Conservation (phyloP, 345 rosid genomes). For the Mercurialis annua region DNA sequence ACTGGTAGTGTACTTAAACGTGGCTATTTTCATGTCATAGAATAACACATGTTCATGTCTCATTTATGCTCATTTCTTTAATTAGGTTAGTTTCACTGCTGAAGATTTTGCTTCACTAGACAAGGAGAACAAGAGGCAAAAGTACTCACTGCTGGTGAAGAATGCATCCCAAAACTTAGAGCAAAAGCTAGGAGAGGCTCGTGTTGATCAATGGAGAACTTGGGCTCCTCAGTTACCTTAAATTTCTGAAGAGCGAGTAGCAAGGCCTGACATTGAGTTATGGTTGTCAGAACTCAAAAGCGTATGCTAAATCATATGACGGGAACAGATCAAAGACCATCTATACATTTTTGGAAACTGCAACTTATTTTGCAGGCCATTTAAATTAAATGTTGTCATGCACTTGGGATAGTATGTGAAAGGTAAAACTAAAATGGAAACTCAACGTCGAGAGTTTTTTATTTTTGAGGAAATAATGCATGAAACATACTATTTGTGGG, state of each 20-base stretch:
- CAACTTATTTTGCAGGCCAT: not conserved
- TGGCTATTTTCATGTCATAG: not conserved
- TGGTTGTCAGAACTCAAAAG: constrained; percentile 11
- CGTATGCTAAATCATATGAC: not conserved
- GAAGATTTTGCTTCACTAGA: not conserved
- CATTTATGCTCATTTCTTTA: not conserved
- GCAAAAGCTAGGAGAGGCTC: constrained; percentile 63
- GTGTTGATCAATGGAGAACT: constrained; percentile 45
- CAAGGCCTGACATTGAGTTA: constrained; percentile 38
- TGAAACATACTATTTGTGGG: constrained; percentile 55
- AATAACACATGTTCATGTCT: not conserved
- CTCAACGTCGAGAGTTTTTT: not conserved
- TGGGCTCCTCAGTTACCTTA: constrained; percentile 46
- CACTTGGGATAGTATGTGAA: not conserved
- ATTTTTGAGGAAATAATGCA: constrained; percentile 6
- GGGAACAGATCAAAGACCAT: constrained; percentile 1
- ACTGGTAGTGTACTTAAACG: not conserved
- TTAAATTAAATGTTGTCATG: not conserved
- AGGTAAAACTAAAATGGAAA: constrained; percentile 4
- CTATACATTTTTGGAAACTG: not conserved
- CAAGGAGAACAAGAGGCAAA: constrained; percentile 5
- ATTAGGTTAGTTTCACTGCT: not conserved
- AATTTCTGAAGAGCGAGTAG: constrained; percentile 53
- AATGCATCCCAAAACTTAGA: constrained; percentile 57
- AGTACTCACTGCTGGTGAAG: constrained; percentile 65